Evolutionary conservation across 2,329 filamentous ascomycete species (phyloP), one percentile per base, ranked within the genome.

Genomic region (Chrysosporium queenslandicum): DNA sequence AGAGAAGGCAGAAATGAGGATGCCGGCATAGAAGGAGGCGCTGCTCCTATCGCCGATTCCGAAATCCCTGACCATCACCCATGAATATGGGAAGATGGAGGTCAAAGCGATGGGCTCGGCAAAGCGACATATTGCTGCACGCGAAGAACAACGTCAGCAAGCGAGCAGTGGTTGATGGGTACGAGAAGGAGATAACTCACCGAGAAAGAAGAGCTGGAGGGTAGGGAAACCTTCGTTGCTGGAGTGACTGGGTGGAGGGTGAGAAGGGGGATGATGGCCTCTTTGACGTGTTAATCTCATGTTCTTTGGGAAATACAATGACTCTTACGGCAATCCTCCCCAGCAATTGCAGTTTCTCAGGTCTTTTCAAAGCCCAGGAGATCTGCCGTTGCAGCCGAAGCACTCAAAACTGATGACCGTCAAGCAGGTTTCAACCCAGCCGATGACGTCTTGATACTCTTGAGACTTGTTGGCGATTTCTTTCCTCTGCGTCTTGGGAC

Each of bases 71-170:
- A 91, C 83, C 60, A 91, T 81, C 55, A 85, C 79, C 85, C 86
- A 94, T 55, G 87, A 87, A 68, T 95, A 96, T 18, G 90, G 90
- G 62, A 91, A 94, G 68, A 95, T 92, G 64, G 87, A 92, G 1
- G 89, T 95, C 58, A 96, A 79, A 47, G 90, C 89, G 61, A 96
- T 91, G 20, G 90, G 90, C 69, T 96, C 90, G 50, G 89, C 87
- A 59, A 96, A 81, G 57, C 90, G 87, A 65, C 94, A 90, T 75
- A 95, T 87, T 67, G 88, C 89, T 94, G 61, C 25, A 34, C 34
- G 50, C 23, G 18, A 12, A 25, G 43, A 9, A 14, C 11, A 39
- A 18, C 5, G 21, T 18, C 4, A 16, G 27, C 42, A 8, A 49
- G 43, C 18, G 39, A 9, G 32, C 27, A 7, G 12, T 21, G 32